phyloP scores from a whole-genome alignment of 495 filamentous ascomycete genomes.

The Lichina pygmaea region DNA sequence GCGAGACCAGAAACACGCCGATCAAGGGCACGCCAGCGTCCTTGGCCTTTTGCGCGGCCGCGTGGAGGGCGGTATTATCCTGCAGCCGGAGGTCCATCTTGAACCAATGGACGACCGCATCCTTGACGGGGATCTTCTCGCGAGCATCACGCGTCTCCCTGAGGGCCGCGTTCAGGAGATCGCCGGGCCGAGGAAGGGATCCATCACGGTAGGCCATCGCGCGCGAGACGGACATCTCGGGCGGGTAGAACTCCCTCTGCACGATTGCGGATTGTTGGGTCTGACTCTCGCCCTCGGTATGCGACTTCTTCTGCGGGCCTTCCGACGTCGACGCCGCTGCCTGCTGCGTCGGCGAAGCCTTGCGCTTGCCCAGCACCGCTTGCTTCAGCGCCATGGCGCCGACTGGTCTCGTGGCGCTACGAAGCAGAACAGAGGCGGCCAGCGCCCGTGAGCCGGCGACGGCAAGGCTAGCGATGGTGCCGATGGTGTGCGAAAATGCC shows the following conservation, averaged over 20 bases:
- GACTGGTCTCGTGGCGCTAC: too few species aligned
- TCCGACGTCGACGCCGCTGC: not conserved
- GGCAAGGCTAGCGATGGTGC: too few species aligned
- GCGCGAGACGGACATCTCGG: slow-evolving; percentile 56
- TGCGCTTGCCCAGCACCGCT: not conserved
- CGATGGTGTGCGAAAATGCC: too few species aligned
- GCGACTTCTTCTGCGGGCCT: not conserved
- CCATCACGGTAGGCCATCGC: not conserved
- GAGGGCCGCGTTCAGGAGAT: slow-evolving; percentile 9
- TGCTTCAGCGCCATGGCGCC: not conserved
- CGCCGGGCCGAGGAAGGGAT: slow-evolving; percentile 1
- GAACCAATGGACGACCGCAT: slow-evolving; percentile 75
- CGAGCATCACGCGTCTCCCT: slow-evolving; percentile 7
- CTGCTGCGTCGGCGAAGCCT: not conserved
- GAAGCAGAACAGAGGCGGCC: too few species aligned
- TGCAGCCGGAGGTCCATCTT: slow-evolving; percentile 49
- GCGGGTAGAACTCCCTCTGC: slow-evolving; percentile 41
- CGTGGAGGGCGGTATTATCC: slow-evolving; percentile 48
- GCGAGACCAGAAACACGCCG: slow-evolving; percentile 54
- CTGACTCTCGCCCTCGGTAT: not conserved
- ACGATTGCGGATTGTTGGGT: slow-evolving; percentile 44
- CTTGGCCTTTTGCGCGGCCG: slow-evolving; percentile 39
- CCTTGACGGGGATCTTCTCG: slow-evolving; percentile 17
- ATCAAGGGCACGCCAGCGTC: slow-evolving; percentile 40
- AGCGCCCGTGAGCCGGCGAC: too few species aligned